Evolutionary conservation across 2,329 filamentous ascomycete species (phyloP), one percentile per base, ranked within the genome.

Genomic region (Fusarium nelsonii): DNA sequence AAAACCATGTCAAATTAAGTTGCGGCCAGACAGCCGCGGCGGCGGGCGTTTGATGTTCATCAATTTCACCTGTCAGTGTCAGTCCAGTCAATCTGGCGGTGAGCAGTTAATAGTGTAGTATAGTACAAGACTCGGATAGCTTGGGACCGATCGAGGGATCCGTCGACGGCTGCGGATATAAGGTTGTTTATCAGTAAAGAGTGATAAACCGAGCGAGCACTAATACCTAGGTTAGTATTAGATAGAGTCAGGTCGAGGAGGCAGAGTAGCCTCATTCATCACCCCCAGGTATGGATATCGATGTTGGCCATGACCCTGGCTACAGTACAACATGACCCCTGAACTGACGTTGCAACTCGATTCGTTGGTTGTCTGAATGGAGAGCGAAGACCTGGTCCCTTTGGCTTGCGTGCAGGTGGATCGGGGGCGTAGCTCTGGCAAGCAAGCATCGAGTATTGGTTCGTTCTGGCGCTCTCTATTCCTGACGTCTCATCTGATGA

Each of bases 381-480:
- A 53, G 56, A 65, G 64, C 71, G 62, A 73, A 72, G 69, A 51
- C 55, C 69, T 61, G 49, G 63, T 64, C 60, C 63, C 58, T 73
- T 59, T 64, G 68, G 61, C 63, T 72, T 73, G 63, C 61, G 52
- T 72, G 60, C 58, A 70, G 63, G 72, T 74, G 72, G 72, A 74
- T 69, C 68, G 48, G 64, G 65, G 65, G 48, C 67, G 69, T 69
- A 65, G 68, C 64, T 61, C 60, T 65, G 58, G 58, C 23, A 23
- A 23, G 65, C 68, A 63, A 55, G 36, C 58, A 58, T 66, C 52
- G 49, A 46, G 48, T 26, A 46, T 56, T 39, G 36, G 33, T 41
- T 50, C 44, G 52, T 56, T 46, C 41, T 58, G 45, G 45, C 23
- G 34, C 23, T 39, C 48, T 51, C 26, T 30, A 45, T 65, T 46